These are phyloP conservation scores for Xylariaceae sp. DNA, from an alignment of 2,329 filamentous ascomycete genomes.

Conservation along the genomic window DNA sequence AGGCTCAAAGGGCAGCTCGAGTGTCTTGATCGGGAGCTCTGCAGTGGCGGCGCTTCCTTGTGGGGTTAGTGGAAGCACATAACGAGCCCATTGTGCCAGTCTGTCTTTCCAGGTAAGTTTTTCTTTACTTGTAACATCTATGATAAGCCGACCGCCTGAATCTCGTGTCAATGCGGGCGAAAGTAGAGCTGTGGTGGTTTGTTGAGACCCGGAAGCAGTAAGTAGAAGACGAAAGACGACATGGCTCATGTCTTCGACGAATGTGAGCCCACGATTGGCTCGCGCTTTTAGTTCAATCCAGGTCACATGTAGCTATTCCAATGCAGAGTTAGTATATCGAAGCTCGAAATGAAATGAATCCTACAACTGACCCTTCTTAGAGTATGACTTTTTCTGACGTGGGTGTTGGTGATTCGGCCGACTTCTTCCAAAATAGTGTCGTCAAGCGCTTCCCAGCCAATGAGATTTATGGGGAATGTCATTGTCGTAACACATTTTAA, in stretches of 20 bases:
- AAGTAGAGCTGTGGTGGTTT: constrained; percentile 33
- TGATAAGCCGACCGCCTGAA: constrained; percentile 40
- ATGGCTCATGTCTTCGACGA: constrained; percentile 50
- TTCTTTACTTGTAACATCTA: constrained; percentile 34
- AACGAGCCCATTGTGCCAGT: constrained; percentile 44
- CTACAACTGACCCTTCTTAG: constrained; percentile 32
- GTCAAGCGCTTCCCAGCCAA: constrained; percentile 34
- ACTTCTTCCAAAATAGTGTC: constrained; percentile 43
- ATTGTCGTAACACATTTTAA: constrained; percentile 37
- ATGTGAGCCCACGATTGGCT: constrained; percentile 12
- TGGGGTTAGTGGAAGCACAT: constrained; percentile 29
- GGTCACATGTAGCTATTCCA: constrained; percentile 43
- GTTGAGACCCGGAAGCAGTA: constrained; percentile 38
- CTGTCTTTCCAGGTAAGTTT: constrained; percentile 48
- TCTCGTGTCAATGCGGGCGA: constrained; percentile 10
- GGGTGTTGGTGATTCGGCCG: constrained; percentile 45
- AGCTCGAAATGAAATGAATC: background rate
- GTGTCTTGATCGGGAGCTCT: constrained; percentile 17
- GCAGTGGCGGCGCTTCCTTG: background rate
- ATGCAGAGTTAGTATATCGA: constrained; percentile 6
- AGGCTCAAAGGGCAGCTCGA: constrained; percentile 32
- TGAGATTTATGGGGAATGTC: constrained; percentile 33
- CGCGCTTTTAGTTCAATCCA: constrained; percentile 47
- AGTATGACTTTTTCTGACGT: constrained; percentile 28
- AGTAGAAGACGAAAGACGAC: constrained; percentile 54